These are phyloP conservation scores for Zygotorulaspora mrakii DNA, from an alignment of 1,139 yeast genomes.

Conservation along the genomic window DNA sequence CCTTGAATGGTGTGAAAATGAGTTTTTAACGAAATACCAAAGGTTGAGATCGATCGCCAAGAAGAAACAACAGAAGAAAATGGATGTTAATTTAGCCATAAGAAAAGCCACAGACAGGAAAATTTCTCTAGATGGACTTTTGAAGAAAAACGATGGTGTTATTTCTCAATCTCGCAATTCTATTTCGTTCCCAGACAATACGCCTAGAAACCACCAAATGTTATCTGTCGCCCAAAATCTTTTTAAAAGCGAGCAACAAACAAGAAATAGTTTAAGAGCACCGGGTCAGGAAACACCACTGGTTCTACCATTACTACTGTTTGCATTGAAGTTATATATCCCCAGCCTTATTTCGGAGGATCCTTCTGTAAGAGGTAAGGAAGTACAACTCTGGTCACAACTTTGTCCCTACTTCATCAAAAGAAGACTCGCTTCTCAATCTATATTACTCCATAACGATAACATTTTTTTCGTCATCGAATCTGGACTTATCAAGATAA, in stretches of 20 bases:
- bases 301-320: constrained; percentile 28
- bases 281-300: constrained; percentile 36
- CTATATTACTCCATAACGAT: constrained; percentile 23
- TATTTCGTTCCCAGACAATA: constrained; percentile 36
- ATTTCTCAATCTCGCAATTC: constrained; percentile 9
- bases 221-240: constrained; percentile 39
- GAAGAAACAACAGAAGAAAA: constrained; percentile 18
- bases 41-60: constrained; percentile 33
- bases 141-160: constrained; percentile 2
- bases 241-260: constrained; percentile 35
- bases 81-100: constrained; percentile 9
- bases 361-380: constrained; percentile 21
- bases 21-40: constrained; percentile 68
- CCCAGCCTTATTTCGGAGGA: constrained; percentile 38
- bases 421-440: constrained; percentile 20
- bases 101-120: constrained; percentile 11
- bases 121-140: constrained; percentile 2
- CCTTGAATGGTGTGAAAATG: constrained; percentile 94
- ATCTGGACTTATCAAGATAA: constrained; percentile 69
- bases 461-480: constrained; percentile 66
- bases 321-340: constrained; percentile 33
- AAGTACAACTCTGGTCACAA: constrained; percentile 31
- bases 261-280: constrained; percentile 41
- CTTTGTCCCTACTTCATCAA: constrained; percentile 29
- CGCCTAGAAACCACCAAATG: constrained; percentile 41